A percentile compares a stretch with the other conserved stretches of the same genome.
phyloP scores from a whole-genome alignment of 805 yeast genomes.

The Sungouiozyma intestinalis region DNA sequence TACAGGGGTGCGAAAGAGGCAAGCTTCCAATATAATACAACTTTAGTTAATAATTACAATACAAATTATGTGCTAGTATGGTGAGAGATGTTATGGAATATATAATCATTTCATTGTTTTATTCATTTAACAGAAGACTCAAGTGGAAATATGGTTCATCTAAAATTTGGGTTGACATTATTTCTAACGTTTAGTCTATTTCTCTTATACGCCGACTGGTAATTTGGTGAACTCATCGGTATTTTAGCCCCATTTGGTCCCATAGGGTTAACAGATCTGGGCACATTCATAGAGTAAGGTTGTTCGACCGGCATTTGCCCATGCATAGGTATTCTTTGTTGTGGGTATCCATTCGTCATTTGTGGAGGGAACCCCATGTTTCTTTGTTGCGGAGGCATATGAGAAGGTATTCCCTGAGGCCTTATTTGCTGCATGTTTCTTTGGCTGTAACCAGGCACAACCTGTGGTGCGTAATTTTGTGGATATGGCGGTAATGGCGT shows the following conservation, averaged over 20 bases:
- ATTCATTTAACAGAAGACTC: no score
- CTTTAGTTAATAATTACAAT: slow-evolving; percentile 16
- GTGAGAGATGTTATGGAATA: no score
- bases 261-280: background rate
- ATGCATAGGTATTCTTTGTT: slow-evolving; percentile 3
- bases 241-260: slow-evolving; percentile 5
- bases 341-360: background rate
- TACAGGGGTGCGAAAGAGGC: background rate
- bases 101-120: no score
- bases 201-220: slow-evolving; percentile 34
- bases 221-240: slow-evolving; percentile 11
- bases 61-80: no score
- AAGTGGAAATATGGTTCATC: slow-evolving; percentile 43
- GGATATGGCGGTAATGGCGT: slow-evolving; percentile 8
- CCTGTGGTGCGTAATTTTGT: slow-evolving; percentile 8
- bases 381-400: slow-evolving; percentile 12
- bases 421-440: slow-evolving; percentile 1
- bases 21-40: background rate
- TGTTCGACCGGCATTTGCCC: slow-evolving; percentile 3
- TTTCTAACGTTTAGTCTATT: slow-evolving; percentile 18
- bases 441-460: slow-evolving; percentile 2
- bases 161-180: slow-evolving; percentile 16
- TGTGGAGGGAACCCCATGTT: background rate
- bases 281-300: slow-evolving; percentile 4
- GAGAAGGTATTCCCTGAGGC: slow-evolving; percentile 19